Evolutionary conservation across 495 filamentous ascomycete species (phyloP).

Genomic region (Hypomontagnella monticulosa): DNA sequence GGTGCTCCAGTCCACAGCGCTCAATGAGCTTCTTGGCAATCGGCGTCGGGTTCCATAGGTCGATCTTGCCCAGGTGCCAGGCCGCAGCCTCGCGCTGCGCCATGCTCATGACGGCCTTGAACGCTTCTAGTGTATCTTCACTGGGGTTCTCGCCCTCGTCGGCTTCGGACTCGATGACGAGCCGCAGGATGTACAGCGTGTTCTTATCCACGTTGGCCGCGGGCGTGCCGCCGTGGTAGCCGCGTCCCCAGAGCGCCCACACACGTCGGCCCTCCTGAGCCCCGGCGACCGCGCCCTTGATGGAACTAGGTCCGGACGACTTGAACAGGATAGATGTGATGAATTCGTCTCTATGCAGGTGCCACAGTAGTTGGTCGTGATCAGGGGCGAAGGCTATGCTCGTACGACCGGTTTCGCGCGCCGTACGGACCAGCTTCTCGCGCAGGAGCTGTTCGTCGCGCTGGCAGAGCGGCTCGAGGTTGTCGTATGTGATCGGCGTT

Average conservation of each 20-base stretch:
- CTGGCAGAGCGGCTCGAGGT: slow-evolving; percentile 66
- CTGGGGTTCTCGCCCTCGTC: slow-evolving; percentile 58
- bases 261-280: slow-evolving; percentile 51
- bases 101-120: slow-evolving; percentile 56
- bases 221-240: slow-evolving; percentile 62
- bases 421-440: slow-evolving; percentile 43
- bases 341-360: slow-evolving; percentile 87
- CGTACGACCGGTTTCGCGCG: slow-evolving; percentile 45
- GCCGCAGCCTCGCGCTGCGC: slow-evolving; percentile 53
- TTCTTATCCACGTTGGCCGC: slow-evolving; percentile 62
- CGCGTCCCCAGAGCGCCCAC: slow-evolving; percentile 85
- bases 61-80: slow-evolving; percentile 56
- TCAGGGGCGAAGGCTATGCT: slow-evolving; percentile 78
- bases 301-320: neutral
- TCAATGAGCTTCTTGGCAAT: slow-evolving; percentile 48
- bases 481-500: slow-evolving; percentile 55
- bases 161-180: slow-evolving; percentile 69
- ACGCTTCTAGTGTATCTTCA: slow-evolving; percentile 65
- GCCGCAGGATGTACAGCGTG: slow-evolving; percentile 78
- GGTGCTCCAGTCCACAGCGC: slow-evolving; percentile 52
- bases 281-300: slow-evolving; percentile 36
- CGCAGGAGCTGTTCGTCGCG: slow-evolving; percentile 65
- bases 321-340: slow-evolving; percentile 64
- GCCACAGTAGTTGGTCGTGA: slow-evolving; percentile 80
- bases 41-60: slow-evolving; percentile 63